Base-by-base conservation (phyloP, 176 grass and related monocot genomes). In the Oryza glaberrima region DNA sequence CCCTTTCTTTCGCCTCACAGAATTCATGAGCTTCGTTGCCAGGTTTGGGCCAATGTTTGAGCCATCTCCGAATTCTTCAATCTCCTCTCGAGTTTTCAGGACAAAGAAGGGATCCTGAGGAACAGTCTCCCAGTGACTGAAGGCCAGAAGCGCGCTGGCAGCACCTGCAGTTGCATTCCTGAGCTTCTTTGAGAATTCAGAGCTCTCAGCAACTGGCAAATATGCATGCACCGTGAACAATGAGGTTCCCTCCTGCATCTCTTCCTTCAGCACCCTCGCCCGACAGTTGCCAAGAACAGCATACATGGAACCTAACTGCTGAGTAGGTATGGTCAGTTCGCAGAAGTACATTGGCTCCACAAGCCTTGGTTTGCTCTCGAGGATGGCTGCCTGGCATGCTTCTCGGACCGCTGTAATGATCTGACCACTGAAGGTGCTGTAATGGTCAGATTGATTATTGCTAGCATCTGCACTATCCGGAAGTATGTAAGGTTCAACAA, bases 261-360 rank as follows among this genome's bases (percentile, higher is more conserved):
- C 95, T 76, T 91, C 92, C 71, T 94, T 91, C 73, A 95, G 61
- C 78, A 98, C 80, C 75, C 85, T 93, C 69, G 92, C 95, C 58
- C 92, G 88, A 70, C 81, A 91, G 80, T 84, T 91, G 67, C 60
- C 41, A 83, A 98, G 86, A 86, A 91, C 90, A 12, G 85, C 90
- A 86, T 98, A 95, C 61, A 89, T 93, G 43, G 84, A 32, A 36
- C 89, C 89, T 38, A 90, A 78, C 47, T 95, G 92, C 46, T 95
- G 92, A 4, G 87, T 75, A 36, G 88, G 92, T 8, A 90, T 90
- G 22, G 82, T 95, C 78, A 98, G 70, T 51, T 98, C 92, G 45
- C 95, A 93, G 47, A 93, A 95, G 72, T 98, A 98, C 87, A 93
- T 87, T n/a, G 85, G 83, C 74, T 98, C 91, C 7, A 98, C 92